A percentile compares a stretch with the other conserved stretches of the same genome.
Evolutionary conservation across 768 basidiomycete genomes (phyloP).

Genomic region (Amanita pseudoporphyria): DNA sequence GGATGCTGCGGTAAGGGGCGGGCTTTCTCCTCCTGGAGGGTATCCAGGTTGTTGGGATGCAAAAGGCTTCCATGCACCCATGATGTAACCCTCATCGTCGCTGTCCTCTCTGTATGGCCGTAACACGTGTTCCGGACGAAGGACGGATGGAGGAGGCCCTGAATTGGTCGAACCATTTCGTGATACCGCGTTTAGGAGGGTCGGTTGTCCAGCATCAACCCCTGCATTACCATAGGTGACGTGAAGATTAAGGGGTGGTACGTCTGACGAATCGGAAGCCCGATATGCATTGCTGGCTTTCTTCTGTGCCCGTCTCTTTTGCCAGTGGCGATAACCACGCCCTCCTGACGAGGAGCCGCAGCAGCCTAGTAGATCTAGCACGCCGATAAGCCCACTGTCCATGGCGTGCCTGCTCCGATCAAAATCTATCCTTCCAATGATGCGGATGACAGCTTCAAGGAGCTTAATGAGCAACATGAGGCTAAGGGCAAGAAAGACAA

Average conservation of each 20-base stretch:
- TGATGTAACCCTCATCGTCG: conserved; percentile 82
- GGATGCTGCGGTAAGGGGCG: conserved; percentile 9
- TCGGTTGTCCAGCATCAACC: conserved; percentile 17
- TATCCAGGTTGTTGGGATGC: conserved; percentile 36
- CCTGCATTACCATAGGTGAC: conserved; percentile 18
- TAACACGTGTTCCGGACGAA: conserved; percentile 72
- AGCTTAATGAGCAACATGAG: conserved; percentile 82
- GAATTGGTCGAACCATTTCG: conserved; percentile 45
- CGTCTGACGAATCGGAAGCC: conserved; percentile 18
- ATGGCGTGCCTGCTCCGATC: conserved; percentile 71
- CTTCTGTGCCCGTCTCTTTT: conserved; percentile 12
- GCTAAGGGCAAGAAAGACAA: conserved; percentile 77
- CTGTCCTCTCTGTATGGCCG: conserved; percentile 70
- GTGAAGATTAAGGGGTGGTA: conserved; percentile 30
- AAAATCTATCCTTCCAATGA: conserved; percentile 71
- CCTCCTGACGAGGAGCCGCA: conserved; percentile 32
- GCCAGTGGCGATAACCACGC: conserved; percentile 22
- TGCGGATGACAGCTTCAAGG: conserved; percentile 71
- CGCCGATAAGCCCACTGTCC: conserved; percentile 84
- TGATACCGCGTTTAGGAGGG: conserved; percentile 25
- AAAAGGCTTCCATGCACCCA: conserved; percentile 90
- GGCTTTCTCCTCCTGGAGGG: conserved; percentile 30
- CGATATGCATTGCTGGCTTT: neutral
- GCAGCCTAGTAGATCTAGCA: conserved; percentile 64
- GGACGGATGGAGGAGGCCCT: conserved; percentile 57